These are phyloP conservation scores for Gynostemma pentaphyllum DNA, from an alignment of 306 rosid genomes.

Conservation along the genomic window DNA sequence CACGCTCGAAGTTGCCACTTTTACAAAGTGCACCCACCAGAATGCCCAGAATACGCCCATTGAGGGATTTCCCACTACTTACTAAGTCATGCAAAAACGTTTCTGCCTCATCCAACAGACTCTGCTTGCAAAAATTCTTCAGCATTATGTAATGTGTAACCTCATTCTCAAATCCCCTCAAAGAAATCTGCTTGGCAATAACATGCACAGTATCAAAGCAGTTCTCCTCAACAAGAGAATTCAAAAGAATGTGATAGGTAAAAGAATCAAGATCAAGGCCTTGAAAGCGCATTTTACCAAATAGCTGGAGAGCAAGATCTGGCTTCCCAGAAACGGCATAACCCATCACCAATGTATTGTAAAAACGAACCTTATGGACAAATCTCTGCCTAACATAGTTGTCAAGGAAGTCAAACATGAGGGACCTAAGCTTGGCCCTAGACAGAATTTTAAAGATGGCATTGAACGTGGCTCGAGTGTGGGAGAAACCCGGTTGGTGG, in stretches of 20 bases:
- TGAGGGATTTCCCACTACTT: constrained; percentile 15
- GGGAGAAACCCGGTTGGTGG: constrained; percentile 40
- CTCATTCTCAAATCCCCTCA: constrained; percentile 31
- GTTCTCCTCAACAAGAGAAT: constrained; percentile 37
- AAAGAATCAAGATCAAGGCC: constrained; percentile 47
- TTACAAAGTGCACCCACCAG: constrained; percentile 41
- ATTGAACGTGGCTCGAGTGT: constrained; percentile 44
- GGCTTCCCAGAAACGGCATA: constrained; percentile 63
- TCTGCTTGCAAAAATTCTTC: constrained; percentile 41
- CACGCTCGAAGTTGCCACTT: constrained; percentile 27
- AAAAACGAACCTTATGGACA: constrained; percentile 24
- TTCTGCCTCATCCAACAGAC: constrained; percentile 41
- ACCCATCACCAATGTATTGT: constrained; percentile 58
- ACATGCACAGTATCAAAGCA: constrained; percentile 28
- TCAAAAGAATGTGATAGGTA: constrained; percentile 45
- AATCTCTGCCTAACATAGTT: too few relatives aligned
- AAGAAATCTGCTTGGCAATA: constrained; percentile 33
- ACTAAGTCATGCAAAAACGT: constrained; percentile 19
- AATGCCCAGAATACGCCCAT: constrained; percentile 22
- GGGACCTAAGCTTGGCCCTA: constrained; percentile 29
- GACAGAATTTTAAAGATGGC: constrained; percentile 48
- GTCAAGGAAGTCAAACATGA: neutral
- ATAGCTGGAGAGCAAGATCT: constrained; percentile 39
- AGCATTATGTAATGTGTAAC: constrained; percentile 25
- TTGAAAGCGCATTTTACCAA: constrained; percentile 52